Evolutionary conservation across 345 rosid genomes (phyloP).

Genomic region (Luvunga scandens): DNA sequence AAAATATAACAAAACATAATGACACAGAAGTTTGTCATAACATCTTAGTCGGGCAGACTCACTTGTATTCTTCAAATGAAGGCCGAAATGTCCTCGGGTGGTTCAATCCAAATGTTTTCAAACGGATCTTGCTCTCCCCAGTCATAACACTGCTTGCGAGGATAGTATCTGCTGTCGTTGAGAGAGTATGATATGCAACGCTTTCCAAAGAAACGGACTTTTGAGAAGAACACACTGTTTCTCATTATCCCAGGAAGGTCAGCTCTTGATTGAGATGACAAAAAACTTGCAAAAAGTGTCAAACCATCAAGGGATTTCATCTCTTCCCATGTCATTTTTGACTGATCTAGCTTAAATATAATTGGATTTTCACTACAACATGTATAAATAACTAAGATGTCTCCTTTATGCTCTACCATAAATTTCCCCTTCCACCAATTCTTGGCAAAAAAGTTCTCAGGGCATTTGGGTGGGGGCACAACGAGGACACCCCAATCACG

Average conservation of each 20-base stretch:
- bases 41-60: not conserved
- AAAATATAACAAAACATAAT: conserved; percentile 4
- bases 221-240: conserved; percentile 67
- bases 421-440: conserved; percentile 66
- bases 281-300: conserved; percentile 66
- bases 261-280: conserved; percentile 49
- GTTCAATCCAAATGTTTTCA: conserved; percentile 63
- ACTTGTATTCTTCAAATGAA: conserved; percentile 27
- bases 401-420: conserved; percentile 52
- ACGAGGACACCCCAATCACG: conserved; percentile 53
- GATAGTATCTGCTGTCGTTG: conserved; percentile 47
- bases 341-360: conserved; percentile 50
- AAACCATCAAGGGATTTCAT: conserved; percentile 48
- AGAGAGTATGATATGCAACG: conserved; percentile 65
- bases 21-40: not conserved
- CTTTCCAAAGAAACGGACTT: conserved; percentile 63
- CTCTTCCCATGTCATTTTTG: conserved; percentile 53
- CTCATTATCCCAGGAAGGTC: conserved; percentile 50
- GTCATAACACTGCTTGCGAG: conserved; percentile 55
- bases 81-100: conserved; percentile 41
- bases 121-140: conserved; percentile 66
- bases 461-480: conserved; percentile 60
- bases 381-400: conserved; percentile 55
- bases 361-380: conserved; percentile 47
- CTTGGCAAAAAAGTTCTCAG: conserved; percentile 43